Evolutionary conservation across 345 rosid species (phyloP).

Genomic region (Erucastrum elatum): DNA sequence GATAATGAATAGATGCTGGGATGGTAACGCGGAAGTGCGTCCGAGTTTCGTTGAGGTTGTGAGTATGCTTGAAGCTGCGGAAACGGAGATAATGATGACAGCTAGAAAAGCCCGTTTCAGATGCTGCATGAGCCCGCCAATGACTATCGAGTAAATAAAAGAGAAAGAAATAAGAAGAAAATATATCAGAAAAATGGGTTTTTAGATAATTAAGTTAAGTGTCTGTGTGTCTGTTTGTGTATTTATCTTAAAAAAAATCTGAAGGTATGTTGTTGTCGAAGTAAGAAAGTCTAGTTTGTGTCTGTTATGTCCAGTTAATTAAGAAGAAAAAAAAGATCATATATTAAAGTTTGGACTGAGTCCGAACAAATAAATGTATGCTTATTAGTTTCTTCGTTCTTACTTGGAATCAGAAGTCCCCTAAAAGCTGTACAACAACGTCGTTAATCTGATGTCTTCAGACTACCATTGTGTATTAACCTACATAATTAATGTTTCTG

Average conservation of each 20-base stretch:
- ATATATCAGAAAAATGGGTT: not conserved
- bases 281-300: slow-evolving; percentile 11
- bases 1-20: slow-evolving; percentile 51
- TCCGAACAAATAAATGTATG: not conserved
- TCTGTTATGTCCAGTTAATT: slow-evolving; percentile 11
- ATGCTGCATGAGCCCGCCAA: slow-evolving; percentile 47
- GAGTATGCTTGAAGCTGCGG: slow-evolving; percentile 46
- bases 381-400: not conserved
- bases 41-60: slow-evolving; percentile 45
- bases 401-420: not conserved
- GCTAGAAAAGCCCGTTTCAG: slow-evolving; percentile 53
- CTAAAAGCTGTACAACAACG: not conserved
- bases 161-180: not conserved
- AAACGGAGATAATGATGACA: slow-evolving; percentile 42
- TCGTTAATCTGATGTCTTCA: not conserved
- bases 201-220: slow-evolving; percentile 31
- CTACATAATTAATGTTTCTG: not conserved
- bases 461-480: not conserved
- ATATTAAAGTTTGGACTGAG: not conserved
- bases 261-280: slow-evolving; percentile 19
- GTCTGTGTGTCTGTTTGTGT: slow-evolving; percentile 24
- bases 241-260: not conserved
- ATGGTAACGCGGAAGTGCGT: slow-evolving; percentile 41
- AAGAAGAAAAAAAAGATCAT: slow-evolving; percentile 7
- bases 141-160: slow-evolving; percentile 43